Base-by-base conservation (phyloP, 345 rosid species). In the Linum lewisii region DNA sequence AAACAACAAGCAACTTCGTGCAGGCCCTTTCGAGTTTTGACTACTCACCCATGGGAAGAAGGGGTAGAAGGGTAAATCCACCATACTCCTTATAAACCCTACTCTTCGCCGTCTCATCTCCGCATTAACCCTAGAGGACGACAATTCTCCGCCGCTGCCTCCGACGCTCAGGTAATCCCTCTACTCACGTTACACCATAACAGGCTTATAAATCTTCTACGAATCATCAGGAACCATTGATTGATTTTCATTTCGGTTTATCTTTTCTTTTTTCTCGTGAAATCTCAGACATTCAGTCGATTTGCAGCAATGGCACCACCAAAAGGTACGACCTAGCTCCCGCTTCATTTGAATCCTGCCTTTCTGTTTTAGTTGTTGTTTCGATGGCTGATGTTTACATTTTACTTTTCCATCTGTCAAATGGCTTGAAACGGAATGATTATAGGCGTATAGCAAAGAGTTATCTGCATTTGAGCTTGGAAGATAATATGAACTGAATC, bases 61-160 rank as follows among this genome's bases (percentile, higher is more conserved):
- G 24, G 0, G 0, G 75, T 64, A 62, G 73, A 51, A 73, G 21
- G 45, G 21, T n/a, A n/a, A 1, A 1, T 4, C 15, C n/a, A 52
- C 15, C 23, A 15, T 32, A n/a, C n/a, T n/a, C 54, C 24, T 56
- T 67, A 62, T 67, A 79, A 75, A 65, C 75, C 80, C 76, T 63
- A 42, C 42, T 54, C 26, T 34, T 42, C 6, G 16, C 32, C 49
- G 2, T 21, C 3, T 2, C 6, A 42, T 10, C 47, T 11, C 24
- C 4, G 1, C 21, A 15, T 75, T 63, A 71, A 64, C 75, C 80
- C 78, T 68, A 72, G 59, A 24, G 21, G 47, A 42, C 47, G 47
- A 16, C 50, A 54, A 60, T 74, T 57, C 67, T 59, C n/a, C n/a
- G n/a, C 19, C 42, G 66, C 74, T 26, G 56, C 66, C 29, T 21